A percentile compares a stretch with the other conserved stretches of the same genome.
phyloP scores from a whole-genome alignment of 1,139 yeast genomes.

The Kodamaea anthophila region DNA sequence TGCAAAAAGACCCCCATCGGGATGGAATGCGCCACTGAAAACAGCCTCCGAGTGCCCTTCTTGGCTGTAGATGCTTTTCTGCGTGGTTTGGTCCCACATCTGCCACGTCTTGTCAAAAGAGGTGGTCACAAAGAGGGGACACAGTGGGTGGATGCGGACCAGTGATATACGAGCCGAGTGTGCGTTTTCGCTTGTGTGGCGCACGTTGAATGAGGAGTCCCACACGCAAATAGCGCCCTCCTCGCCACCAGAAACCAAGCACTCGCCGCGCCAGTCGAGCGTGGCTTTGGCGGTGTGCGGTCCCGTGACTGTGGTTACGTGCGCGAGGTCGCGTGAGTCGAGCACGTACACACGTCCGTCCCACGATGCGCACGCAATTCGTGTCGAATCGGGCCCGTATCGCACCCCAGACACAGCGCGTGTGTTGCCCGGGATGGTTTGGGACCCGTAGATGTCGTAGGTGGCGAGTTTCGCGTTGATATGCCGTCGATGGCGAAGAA shows the following conservation, averaged over 20 bases:
- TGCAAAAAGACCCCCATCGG: constrained; percentile 71
- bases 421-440: constrained; percentile 48
- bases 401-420: constrained; percentile 64
- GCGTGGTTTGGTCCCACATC: constrained; percentile 64
- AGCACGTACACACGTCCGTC: constrained; percentile 62
- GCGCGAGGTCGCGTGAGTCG: constrained; percentile 30
- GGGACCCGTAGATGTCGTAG: constrained; percentile 59
- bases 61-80: constrained; percentile 40
- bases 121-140: constrained; percentile 54
- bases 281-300: constrained; percentile 58
- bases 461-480: constrained; percentile 31
- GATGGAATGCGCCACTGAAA: constrained; percentile 57
- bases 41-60: constrained; percentile 86
- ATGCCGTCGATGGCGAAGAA: constrained; percentile 40
- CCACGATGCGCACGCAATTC: constrained; percentile 77
- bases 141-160: constrained; percentile 63
- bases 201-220: constrained; percentile 14
- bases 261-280: constrained; percentile 49
- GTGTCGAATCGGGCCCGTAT: constrained; percentile 29
- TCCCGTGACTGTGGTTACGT: constrained; percentile 19
- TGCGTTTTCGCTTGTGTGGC: constrained; percentile 12
- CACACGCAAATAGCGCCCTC: constrained; percentile 55
- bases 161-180: constrained; percentile 58
- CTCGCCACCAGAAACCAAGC: constrained; percentile 54
- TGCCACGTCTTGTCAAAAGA: constrained; percentile 90